Conservation (phyloP, 2,329 filamentous ascomycete genomes). For the Pestalotiopsis sp. region DNA sequence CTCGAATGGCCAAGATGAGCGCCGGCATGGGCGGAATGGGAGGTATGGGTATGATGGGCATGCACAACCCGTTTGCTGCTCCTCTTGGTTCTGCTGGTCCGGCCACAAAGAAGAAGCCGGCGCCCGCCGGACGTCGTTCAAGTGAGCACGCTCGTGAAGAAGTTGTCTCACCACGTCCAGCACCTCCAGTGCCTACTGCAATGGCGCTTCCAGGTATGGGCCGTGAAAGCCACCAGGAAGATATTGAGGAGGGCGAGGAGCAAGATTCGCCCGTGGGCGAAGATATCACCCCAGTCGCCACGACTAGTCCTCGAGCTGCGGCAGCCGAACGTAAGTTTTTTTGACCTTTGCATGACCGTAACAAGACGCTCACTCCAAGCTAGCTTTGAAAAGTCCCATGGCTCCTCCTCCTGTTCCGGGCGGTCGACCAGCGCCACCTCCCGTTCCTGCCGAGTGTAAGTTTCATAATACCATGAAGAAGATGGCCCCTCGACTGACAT, state of each 20-base stretch:
- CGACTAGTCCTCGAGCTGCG: conserved; percentile 24
- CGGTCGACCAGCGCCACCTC: conserved; percentile 56
- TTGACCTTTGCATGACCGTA: conserved; percentile 14
- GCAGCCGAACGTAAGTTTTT: conserved; percentile 27
- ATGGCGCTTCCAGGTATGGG: conserved; percentile 75
- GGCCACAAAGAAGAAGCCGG: conserved; percentile 59
- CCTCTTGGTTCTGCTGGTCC: conserved; percentile 54
- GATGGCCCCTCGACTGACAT: conserved; percentile 25
- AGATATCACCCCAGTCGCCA: conserved; percentile 28
- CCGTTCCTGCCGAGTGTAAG: conserved; percentile 64
- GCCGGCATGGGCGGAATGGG: conserved; percentile 69
- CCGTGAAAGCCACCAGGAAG: conserved; percentile 50
- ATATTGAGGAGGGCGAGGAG: conserved; percentile 49
- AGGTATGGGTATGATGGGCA: conserved; percentile 66
- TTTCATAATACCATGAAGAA: conserved; percentile 19
- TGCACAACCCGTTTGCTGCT: conserved; percentile 76
- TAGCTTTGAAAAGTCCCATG: conserved; percentile 20
- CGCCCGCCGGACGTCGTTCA: conserved; percentile 41
- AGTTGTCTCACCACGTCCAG: conserved; percentile 40
- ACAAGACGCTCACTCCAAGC: conserved; percentile 19
- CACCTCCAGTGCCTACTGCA: conserved; percentile 57
- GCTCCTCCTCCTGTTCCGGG: conserved; percentile 49
- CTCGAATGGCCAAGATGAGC: conserved; percentile 98
- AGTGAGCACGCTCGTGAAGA: conserved; percentile 48
- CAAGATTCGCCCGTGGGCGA: conserved; percentile 42